Base-by-base conservation (phyloP, 75 land plant species). In the Adiantum capillusveneris region DNA sequence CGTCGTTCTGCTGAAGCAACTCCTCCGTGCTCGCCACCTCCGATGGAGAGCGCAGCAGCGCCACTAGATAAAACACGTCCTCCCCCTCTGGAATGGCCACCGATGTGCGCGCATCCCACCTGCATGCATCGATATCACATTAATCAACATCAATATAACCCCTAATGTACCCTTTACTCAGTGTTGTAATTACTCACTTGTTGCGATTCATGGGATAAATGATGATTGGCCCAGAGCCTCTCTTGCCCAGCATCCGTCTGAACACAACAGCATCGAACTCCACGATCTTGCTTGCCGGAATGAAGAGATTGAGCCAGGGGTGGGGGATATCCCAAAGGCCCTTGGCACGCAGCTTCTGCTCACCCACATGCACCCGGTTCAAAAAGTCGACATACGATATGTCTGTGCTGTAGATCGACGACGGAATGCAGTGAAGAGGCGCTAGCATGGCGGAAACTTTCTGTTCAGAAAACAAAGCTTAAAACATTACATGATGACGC, bases 281-380 rank as follows among this genome's bases (percentile, higher is more conserved):
- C 9, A 61, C 61, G 14, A 90, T 87, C 62, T 61, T 74, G 59
- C 69, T 74, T 56, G 61, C 77, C 21, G 96, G 96, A n/a, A 90
- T 45, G n/a, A 90, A 59, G 29, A 90, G 74, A 58, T 84, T 90
- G 16, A 90, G 66, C 96, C 87, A 84, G 11, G 96, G 96, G 49
- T 84, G 88, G 1, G 92, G 88, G 20, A 87, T 73, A n/a, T 87
- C 83, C 96, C 96, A 90, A 17, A 84, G 39, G 0, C 85, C 87
- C 37, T 81, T 63, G 11, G 62, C 58, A 21, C 76, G 52, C 25
- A 90, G 84, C 49, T 75, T 73, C 59, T 65, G 0, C 65, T 87
- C 96, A 6, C 81, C 75, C 1, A 57, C 56, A 39, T 87, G 93
- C n/a, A 90, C 96, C 46, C 96, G 78, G 58, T 90, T 71, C 1